Evolutionary conservation across 164 flowering plant species (phyloP).

Genomic region (Macadamia integrifolia): DNA sequence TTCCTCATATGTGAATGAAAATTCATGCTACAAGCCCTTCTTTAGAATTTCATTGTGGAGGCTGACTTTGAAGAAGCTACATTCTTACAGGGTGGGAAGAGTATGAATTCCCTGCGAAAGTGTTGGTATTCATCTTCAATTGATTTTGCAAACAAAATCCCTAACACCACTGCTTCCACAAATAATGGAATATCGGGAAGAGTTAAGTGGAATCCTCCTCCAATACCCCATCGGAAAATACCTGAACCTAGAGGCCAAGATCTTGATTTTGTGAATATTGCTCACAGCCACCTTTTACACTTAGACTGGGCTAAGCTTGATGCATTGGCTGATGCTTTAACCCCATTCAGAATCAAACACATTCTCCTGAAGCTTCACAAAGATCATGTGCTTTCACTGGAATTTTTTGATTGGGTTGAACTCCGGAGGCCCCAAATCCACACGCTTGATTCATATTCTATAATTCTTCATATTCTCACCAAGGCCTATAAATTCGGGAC

Average conservation of each 20-base stretch:
- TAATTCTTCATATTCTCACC: slow-evolving; percentile 72
- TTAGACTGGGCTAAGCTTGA: slow-evolving; percentile 70
- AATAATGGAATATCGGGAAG: slow-evolving; percentile 10
- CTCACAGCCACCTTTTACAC: slow-evolving; percentile 70
- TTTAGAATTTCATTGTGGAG: too few relatives aligned
- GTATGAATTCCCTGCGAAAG: not conserved
- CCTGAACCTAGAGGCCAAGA: slow-evolving; percentile 80
- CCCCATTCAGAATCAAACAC: slow-evolving; percentile 62
- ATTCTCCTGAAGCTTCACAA: slow-evolving; percentile 54
- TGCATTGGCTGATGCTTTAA: slow-evolving; percentile 35
- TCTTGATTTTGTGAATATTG: slow-evolving; percentile 76
- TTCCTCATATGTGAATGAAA: too few relatives aligned
- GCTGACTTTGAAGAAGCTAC: too few relatives aligned
- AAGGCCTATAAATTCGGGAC: slow-evolving; percentile 57
- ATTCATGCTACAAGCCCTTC: too few relatives aligned
- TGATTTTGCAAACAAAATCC: slow-evolving; percentile 5
- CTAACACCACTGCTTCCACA: slow-evolving; percentile 10
- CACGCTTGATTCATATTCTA: slow-evolving; percentile 52
- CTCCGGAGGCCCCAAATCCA: slow-evolving; percentile 33
- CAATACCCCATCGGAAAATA: slow-evolving; percentile 63
- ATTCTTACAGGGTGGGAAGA: too few relatives aligned
- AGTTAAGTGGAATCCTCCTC: slow-evolving; percentile 34
- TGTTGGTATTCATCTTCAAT: slow-evolving; percentile 22
- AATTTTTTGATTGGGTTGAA: slow-evolving; percentile 70
- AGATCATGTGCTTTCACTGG: slow-evolving; percentile 68